These are phyloP conservation scores for Olyra latifolia DNA, from an alignment of 176 grass and related monocot genomes.

Conservation along the genomic window DNA sequence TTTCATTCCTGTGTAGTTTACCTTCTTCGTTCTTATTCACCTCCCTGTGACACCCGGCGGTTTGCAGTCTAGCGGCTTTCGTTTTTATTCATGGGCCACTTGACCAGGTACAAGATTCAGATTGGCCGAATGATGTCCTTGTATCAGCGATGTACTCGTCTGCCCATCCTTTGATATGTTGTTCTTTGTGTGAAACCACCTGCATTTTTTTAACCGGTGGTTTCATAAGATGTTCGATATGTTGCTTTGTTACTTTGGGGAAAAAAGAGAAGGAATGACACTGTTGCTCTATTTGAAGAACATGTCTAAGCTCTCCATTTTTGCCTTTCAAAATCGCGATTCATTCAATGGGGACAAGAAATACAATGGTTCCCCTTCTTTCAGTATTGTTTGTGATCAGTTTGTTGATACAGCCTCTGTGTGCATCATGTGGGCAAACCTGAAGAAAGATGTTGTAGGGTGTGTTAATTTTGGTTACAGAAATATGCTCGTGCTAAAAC, in stretches of 20 bases:
- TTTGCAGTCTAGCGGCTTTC: constrained; percentile 32
- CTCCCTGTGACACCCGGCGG: constrained; percentile 6
- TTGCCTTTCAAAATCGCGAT: background rate
- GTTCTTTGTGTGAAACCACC: constrained; percentile 17
- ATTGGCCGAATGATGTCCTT: background rate
- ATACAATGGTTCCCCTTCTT: background rate
- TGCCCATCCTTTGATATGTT: background rate
- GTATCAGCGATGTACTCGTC: background rate
- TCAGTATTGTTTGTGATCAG: background rate
- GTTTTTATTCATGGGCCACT: constrained; percentile 44
- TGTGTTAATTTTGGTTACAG: background rate
- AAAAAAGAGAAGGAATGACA: background rate
- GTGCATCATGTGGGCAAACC: background rate
- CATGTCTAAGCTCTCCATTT: background rate
- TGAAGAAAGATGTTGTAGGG: background rate
- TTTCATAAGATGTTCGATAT: constrained; percentile 7
- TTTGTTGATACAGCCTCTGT: background rate
- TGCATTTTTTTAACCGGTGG: constrained; percentile 33
- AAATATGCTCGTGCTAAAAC: background rate
- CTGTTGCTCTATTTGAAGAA: background rate
- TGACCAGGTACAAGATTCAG: constrained; percentile 27
- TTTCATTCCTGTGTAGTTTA: constrained; percentile 24
- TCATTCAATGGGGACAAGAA: background rate
- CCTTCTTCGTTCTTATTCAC: constrained; percentile 14
- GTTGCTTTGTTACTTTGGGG: background rate